Evolutionary conservation across 176 grass and related monocot genomes (phyloP).

Genomic region (Cenchrus purpureus): DNA sequence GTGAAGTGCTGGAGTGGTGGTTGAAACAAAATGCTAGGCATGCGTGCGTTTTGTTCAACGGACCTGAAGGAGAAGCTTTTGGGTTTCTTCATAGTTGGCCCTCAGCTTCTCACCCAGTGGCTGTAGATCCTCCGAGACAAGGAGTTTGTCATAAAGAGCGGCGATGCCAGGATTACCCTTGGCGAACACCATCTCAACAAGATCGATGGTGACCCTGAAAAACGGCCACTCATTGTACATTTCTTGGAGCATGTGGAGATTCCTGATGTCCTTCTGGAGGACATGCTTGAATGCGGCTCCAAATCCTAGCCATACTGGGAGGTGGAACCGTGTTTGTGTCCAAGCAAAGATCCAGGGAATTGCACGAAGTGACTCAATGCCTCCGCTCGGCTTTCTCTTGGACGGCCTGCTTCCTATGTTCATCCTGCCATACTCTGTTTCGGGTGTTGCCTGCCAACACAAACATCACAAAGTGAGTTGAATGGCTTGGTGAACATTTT

Average conservation of each 20-base stretch:
- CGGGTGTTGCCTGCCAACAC: constrained; percentile 68
- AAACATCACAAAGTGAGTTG: constrained; percentile 21
- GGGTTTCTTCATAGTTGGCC: constrained; percentile 68
- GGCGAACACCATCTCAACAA: constrained; percentile 87
- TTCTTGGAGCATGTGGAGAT: constrained; percentile 63
- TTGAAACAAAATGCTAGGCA: background rate
- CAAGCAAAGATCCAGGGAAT: constrained; percentile 91
- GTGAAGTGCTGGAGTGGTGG: background rate
- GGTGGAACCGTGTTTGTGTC: constrained; percentile 79
- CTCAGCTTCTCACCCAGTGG: constrained; percentile 62
- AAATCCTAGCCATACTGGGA: constrained; percentile 79
- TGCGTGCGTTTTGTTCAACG: background rate
- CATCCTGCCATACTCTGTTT: constrained; percentile 86
- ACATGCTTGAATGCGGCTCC: constrained; percentile 71
- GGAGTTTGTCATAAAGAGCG: constrained; percentile 70
- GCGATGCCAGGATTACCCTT: constrained; percentile 83
- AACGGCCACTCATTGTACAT: constrained; percentile 87
- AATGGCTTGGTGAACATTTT: background rate
- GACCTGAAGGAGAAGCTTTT: constrained; percentile 74
- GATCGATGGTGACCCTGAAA: constrained; percentile 84
- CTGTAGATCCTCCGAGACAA: constrained; percentile 65
- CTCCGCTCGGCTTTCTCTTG: constrained; percentile 78
- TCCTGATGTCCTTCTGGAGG: constrained; percentile 70
- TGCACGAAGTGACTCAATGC: constrained; percentile 82
- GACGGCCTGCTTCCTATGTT: constrained; percentile 85